Evolutionary conservation across 306 rosid species (phyloP).

Genomic region (Vigna hirtella): DNA sequence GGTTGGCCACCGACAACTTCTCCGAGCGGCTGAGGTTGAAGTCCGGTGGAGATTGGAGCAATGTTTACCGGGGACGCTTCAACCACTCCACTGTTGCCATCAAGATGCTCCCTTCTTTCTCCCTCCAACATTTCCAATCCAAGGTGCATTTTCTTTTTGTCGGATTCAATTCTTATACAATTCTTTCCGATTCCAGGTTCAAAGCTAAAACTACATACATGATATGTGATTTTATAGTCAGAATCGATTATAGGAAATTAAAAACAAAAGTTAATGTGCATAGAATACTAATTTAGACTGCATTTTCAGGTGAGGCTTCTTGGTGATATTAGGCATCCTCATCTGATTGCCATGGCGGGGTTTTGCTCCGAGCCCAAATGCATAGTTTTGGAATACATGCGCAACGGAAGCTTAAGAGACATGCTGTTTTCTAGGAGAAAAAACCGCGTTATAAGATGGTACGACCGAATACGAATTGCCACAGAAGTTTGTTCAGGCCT

Average conservation of each 20-base stretch:
- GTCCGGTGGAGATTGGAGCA: conserved; percentile 47
- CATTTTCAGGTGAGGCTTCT: conserved; percentile 69
- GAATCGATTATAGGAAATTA: no score
- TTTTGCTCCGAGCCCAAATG: conserved; percentile 66
- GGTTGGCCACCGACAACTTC: conserved; percentile 68
- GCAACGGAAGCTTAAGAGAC: conserved; percentile 69
- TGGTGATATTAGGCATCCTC: conserved; percentile 70
- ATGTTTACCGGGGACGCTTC: conserved; percentile 66
- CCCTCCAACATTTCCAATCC: conserved; percentile 57
- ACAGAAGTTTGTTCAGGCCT: conserved; percentile 68
- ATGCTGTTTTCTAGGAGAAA: conserved; percentile 53
- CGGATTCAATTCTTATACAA: no score
- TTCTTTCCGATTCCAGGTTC: no score
- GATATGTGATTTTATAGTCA: no score
- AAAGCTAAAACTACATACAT: no score
- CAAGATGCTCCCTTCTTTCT: conserved; percentile 51
- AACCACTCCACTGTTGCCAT: conserved; percentile 66
- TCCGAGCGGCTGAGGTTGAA: conserved; percentile 64
- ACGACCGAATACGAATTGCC: conserved; percentile 59
- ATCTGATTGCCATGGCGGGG: conserved; percentile 72
- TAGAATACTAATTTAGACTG: not conserved
- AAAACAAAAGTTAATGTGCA: no score
- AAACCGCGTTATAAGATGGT: conserved; percentile 62
- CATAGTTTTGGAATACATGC: conserved; percentile 74
- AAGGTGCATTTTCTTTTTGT: conserved; percentile 36